Conservation (phyloP, 306 rosid genomes). For the Corylus avellana region DNA sequence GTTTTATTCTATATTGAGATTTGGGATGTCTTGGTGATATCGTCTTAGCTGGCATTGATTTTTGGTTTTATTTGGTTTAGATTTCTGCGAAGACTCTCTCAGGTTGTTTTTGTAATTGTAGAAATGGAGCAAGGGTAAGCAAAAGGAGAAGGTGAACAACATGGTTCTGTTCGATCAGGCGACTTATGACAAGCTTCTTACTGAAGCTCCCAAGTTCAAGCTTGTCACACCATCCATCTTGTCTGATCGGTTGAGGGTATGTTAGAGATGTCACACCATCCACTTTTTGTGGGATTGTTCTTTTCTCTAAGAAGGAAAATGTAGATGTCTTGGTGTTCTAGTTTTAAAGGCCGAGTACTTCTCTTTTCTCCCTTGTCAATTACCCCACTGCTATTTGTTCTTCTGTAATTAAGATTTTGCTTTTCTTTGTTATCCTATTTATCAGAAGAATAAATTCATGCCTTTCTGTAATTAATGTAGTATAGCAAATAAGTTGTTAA, state of each 20-base stretch:
- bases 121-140: slow-evolving; percentile 37
- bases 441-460: not conserved
- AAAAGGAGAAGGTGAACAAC: slow-evolving; percentile 38
- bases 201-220: slow-evolving; percentile 33
- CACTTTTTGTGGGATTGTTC: not conserved
- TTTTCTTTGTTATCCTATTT: too few species aligned
- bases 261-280: not conserved
- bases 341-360: too few species aligned
- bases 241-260: slow-evolving; percentile 35
- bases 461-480: too few species aligned
- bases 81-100: not conserved
- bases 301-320: not conserved
- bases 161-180: slow-evolving; percentile 34
- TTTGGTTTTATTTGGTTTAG: not conserved
- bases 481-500: not conserved
- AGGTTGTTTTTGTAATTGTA: not conserved
- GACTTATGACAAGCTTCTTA: slow-evolving; percentile 29
- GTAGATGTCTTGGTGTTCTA: too few species aligned
- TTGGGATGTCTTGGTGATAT: not conserved
- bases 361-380: too few species aligned
- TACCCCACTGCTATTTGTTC: not conserved
- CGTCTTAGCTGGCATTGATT: not conserved
- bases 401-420: not conserved
- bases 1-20: not conserved
- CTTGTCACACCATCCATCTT: slow-evolving; percentile 30